These are phyloP conservation scores for Irineochytrium annulatum DNA, from an alignment of 192 early-diverging fungal genomes.

Conservation along the genomic window DNA sequence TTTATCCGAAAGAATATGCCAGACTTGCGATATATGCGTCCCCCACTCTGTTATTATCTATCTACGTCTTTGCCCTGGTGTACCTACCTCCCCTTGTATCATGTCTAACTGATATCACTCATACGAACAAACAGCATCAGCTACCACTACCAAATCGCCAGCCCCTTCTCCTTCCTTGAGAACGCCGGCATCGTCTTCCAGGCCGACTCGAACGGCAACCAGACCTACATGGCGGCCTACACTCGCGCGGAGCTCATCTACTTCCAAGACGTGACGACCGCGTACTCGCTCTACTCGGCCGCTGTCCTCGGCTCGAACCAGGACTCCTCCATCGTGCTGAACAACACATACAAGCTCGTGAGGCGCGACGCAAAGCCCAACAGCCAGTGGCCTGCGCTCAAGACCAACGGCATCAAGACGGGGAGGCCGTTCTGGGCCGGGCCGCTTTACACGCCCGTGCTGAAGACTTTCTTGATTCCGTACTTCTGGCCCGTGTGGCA, in stretches of 20 bases:
- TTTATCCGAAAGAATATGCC: neutral
- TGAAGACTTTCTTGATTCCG: neutral
- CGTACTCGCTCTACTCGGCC: neutral
- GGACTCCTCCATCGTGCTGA: neutral
- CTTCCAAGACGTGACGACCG: too few relatives aligned
- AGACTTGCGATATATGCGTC: neutral
- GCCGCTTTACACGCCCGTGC: neutral
- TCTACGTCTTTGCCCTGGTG: too few relatives aligned
- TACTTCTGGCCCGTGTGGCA: neutral
- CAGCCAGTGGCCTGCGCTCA: neutral
- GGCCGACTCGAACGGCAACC: too few relatives aligned
- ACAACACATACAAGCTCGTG: neutral
- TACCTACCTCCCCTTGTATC: too few relatives aligned
- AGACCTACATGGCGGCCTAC: too few relatives aligned
- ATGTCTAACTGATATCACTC: too few relatives aligned
- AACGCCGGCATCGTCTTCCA: neutral
- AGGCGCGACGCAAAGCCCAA: neutral
- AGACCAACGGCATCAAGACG: neutral
- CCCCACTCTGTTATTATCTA: too few relatives aligned
- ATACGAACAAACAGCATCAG: too few relatives aligned
- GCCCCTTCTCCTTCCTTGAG: neutral
- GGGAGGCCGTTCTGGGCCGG: neutral
- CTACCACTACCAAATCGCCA: conserved; percentile 5
- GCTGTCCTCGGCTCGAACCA: too few relatives aligned
- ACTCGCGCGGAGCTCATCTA: too few relatives aligned